These are phyloP conservation scores for Codiaeum variegatum DNA, from an alignment of 441 rosid species.

Conservation along the genomic window DNA sequence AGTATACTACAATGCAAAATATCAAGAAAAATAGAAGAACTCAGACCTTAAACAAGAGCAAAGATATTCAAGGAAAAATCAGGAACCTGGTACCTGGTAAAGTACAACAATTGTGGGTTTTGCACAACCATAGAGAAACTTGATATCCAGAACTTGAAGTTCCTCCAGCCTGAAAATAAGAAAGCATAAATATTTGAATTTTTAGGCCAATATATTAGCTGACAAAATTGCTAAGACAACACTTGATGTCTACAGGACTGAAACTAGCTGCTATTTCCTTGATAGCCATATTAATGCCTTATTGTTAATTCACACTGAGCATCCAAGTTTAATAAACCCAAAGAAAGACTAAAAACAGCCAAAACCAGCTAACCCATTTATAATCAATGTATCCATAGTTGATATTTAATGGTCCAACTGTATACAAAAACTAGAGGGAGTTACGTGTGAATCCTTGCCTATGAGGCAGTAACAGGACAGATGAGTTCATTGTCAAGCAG, in stretches of 20 bases:
- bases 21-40: background rate
- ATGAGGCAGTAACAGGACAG: too few relatives aligned
- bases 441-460: too few relatives aligned
- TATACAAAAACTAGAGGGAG: too few relatives aligned
- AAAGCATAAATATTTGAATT: conserved; percentile 8
- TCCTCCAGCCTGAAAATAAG: conserved; percentile 80
- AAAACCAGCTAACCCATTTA: too few relatives aligned
- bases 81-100: conserved; percentile 88
- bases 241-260: background rate
- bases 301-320: background rate
- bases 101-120: conserved; percentile 95
- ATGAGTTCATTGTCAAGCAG: too few relatives aligned
- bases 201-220: background rate
- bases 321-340: too few relatives aligned
- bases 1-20: background rate
- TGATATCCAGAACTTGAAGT: conserved; percentile 92
- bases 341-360: too few relatives aligned
- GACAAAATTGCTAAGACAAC: background rate
- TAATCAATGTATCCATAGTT: too few relatives aligned
- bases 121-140: conserved; percentile 83
- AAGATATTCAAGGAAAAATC: conserved; percentile 17
- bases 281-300: background rate
- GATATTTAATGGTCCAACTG: too few relatives aligned
- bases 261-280: background rate
- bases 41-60: background rate